A percentile compares a stretch with the other conserved stretches of the same genome.
Evolutionary conservation across 768 basidiomycete genomes (phyloP).

Genomic region (Rhodocollybia butyracea): DNA sequence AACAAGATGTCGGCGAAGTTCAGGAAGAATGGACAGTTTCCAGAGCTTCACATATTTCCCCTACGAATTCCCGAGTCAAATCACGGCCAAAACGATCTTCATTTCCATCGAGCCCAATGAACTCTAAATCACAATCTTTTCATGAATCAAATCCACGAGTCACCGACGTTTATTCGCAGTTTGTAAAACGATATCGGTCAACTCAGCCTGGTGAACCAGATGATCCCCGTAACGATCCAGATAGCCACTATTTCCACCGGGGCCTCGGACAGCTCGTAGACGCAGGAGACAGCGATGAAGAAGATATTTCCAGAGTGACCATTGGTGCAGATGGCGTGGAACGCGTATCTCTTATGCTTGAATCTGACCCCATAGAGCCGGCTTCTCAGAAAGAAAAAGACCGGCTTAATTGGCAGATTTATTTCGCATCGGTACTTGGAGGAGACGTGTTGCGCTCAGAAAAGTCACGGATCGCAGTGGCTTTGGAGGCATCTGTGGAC

Average conservation of each 20-base stretch:
- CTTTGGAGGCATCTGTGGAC: slow-evolving; percentile 64
- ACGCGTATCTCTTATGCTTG: slow-evolving; percentile 48
- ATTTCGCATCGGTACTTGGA: slow-evolving; percentile 89
- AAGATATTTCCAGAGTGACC: slow-evolving; percentile 47
- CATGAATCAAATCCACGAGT: slow-evolving; percentile 23
- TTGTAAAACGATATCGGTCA: slow-evolving; percentile 72
- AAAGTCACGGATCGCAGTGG: slow-evolving; percentile 87
- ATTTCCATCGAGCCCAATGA: not conserved
- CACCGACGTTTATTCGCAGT: slow-evolving; percentile 73
- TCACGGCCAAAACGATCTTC: slow-evolving; percentile 5
- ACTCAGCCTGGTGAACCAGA: slow-evolving; percentile 52
- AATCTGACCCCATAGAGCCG: slow-evolving; percentile 63
- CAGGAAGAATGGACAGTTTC: slow-evolving; percentile 44
- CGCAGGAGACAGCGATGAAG: slow-evolving; percentile 75
- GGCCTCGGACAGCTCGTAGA: slow-evolving; percentile 65
- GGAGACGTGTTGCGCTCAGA: slow-evolving; percentile 96
- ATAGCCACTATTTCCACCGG: slow-evolving; percentile 76
- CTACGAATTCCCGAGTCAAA: not conserved
- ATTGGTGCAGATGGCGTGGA: slow-evolving; percentile 46
- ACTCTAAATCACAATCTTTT: slow-evolving; percentile 17
- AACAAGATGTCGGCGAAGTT: slow-evolving; percentile 50
- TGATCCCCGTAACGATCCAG: slow-evolving; percentile 77
- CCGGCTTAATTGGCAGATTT: slow-evolving; percentile 91
- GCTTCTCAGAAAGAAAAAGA: slow-evolving; percentile 74
- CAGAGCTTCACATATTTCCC: slow-evolving; percentile 30